phyloP scores from a whole-genome alignment of 495 filamentous ascomycete species.

The Apiosordaria backusii region DNA sequence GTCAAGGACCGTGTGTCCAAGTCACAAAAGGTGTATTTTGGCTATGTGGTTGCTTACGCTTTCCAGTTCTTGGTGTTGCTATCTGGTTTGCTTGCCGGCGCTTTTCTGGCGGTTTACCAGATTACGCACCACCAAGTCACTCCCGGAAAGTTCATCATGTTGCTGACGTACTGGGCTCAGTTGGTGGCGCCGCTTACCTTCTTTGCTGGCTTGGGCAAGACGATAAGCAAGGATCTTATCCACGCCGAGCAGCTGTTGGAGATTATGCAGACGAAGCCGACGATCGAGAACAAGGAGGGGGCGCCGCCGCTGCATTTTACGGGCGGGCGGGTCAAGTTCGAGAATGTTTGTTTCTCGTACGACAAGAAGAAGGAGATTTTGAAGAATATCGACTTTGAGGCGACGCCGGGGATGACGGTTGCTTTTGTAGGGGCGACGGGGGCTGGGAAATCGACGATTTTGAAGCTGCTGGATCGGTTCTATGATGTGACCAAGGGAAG shows the following conservation, averaged over 20 bases:
- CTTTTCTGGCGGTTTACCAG: constrained; percentile 66
- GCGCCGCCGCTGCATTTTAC: constrained; percentile 55
- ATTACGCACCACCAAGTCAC: constrained; percentile 53
- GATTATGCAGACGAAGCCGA: constrained; percentile 64
- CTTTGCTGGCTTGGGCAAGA: constrained; percentile 59
- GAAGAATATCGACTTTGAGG: constrained; percentile 61
- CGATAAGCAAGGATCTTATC: constrained; percentile 58
- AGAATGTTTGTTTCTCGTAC: constrained; percentile 66
- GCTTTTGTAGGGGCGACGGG: constrained; percentile 78
- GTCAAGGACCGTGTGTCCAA: constrained; percentile 42
- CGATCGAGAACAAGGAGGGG: constrained; percentile 53
- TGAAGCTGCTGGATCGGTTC: constrained; percentile 67
- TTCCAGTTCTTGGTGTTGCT: constrained; percentile 60
- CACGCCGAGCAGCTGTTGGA: constrained; percentile 70
- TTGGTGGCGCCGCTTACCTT: constrained; percentile 59
- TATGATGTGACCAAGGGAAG: constrained; percentile 63
- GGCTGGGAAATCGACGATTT: constrained; percentile 71
- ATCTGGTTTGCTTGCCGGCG: constrained; percentile 58
- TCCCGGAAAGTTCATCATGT: constrained; percentile 66
- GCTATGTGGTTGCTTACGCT: constrained; percentile 44
- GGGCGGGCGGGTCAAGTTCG: constrained; percentile 61
- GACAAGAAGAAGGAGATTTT: constrained; percentile 63
- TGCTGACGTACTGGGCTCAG: constrained; percentile 68
- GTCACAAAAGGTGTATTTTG: constrained; percentile 38
- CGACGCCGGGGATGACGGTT: constrained; percentile 58